Base-by-base conservation (phyloP, 2,329 filamentous ascomycete genomes). In the Colletotrichum sp. region DNA sequence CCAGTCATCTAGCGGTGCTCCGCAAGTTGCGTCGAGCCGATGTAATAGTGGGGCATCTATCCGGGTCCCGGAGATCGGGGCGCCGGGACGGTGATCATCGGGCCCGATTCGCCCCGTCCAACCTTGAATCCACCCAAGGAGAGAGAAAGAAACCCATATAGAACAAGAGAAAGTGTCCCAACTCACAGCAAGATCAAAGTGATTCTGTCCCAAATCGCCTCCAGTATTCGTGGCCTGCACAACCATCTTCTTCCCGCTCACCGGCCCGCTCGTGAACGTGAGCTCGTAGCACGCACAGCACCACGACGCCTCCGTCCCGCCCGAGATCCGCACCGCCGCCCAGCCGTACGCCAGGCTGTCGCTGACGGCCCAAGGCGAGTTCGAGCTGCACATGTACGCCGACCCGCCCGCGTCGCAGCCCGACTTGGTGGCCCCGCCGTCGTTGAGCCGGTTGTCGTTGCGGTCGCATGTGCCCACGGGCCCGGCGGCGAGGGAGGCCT, bases 151-250 rank as follows among this genome's bases (percentile, higher is more conserved):
- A 8, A 13, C 28, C 8, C 32, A 21, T 12, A 34, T 3, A 10
- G 44, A n/a, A 71, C 24, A 24, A 52, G n/a, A 18, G 39, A 66
- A 3, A 57, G 63, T 49, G 49, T 49, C 24, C 49, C 49, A 32
- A 82, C 84, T 28, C 78, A 86, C 84, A 36, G 86, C 86, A 72
- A 92, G 80, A 82, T 91, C 89, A 80, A 91, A 92, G 77, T 91
- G 90, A 77, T 90, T 90, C 67, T 85, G 81, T 6, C 86, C 87
- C 71, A 92, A 81, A 78, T 92, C 90, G 13, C 85, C 87, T 6
- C 90, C 90, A 18, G 90, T 92, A 79, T 92, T 92, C 18, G 89
- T 90, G 12, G 90, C 90, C 83, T 92, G 91, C 36, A 92, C 88
- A 55, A 92, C 86, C 87, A 92, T 88, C 81, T 87, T 91, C 85